phyloP scores from a whole-genome alignment of 73 alveolate species.

The Tetrahymena malaccensis region DNA sequence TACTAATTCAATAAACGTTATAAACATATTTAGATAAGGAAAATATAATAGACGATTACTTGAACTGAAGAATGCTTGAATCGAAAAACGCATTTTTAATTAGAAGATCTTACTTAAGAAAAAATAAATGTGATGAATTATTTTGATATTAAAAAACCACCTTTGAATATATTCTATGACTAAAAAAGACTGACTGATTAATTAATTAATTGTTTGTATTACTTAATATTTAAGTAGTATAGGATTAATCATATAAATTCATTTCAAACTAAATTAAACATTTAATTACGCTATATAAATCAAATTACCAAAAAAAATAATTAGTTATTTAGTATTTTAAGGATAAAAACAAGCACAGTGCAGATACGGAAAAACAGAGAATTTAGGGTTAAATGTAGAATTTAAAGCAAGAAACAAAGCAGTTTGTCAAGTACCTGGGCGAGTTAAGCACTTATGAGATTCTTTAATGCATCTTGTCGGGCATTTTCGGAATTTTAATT shows the following conservation, averaged over 20 bases:
- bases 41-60: not conserved
- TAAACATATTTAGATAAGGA: too few species aligned
- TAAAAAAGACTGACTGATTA: not conserved
- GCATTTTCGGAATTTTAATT: slow-evolving; percentile 15
- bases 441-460: not conserved
- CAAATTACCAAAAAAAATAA: not conserved
- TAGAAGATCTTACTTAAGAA: too few species aligned
- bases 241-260: too few species aligned
- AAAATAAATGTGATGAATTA: not conserved
- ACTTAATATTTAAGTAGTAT: not conserved
- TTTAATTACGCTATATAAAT: not conserved
- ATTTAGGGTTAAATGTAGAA: not conserved
- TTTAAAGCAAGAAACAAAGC: not conserved
- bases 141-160: not conserved
- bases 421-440: not conserved
- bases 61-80: not conserved
- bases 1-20: too few species aligned
- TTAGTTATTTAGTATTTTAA: not conserved
- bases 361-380: not conserved
- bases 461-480: slow-evolving; percentile 2
- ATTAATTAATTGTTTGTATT: not conserved
- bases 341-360: not conserved
- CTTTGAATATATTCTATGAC: not conserved
- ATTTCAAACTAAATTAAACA: not conserved
- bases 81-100: not conserved